A percentile compares a stretch with the other conserved stretches of the same genome.
phyloP scores from a whole-genome alignment of 2,329 filamentous ascomycete genomes.

The Ophiostoma sp. region DNA sequence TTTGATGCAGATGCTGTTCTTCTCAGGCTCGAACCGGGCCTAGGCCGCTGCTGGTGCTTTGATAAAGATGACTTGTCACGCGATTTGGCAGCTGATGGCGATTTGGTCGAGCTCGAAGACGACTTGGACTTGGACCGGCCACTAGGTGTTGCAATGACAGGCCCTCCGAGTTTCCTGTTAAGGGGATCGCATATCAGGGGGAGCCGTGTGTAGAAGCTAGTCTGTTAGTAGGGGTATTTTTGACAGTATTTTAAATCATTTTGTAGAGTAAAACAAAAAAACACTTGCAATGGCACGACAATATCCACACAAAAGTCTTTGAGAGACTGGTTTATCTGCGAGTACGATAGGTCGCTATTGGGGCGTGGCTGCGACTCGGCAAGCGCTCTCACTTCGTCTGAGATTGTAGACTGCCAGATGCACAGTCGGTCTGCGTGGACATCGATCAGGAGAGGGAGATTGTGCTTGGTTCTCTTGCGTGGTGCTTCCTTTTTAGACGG shows the following conservation, averaged over 20 bases:
- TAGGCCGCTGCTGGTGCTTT: not conserved
- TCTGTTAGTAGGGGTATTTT: constrained; percentile 34
- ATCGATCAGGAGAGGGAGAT: constrained; percentile 62
- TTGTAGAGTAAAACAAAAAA: not conserved
- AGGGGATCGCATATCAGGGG: constrained; percentile 65
- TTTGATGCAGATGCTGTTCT: constrained; percentile 43
- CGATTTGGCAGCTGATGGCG: constrained; percentile 12
- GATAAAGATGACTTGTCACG: constrained; percentile 28
- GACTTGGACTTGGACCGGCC: constrained; percentile 40
- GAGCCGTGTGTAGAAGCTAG: constrained; percentile 63
- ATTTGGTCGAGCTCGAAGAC: constrained; percentile 33
- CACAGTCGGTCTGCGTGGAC: constrained; percentile 71
- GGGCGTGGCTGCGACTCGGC: constrained; percentile 44
- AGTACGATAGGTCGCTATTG: constrained; percentile 32
- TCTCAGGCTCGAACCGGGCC: constrained; percentile 3
- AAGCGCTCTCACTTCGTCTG: constrained; percentile 50
- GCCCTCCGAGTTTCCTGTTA: constrained; percentile 71
- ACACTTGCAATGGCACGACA: constrained; percentile 67
- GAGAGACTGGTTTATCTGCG: constrained; percentile 55
- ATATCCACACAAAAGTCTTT: constrained; percentile 76
- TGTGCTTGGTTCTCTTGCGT: constrained; percentile 58
- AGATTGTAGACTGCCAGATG: constrained; percentile 75
- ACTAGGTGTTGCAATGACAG: constrained; percentile 51
- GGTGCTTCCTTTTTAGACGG: constrained; percentile 33
- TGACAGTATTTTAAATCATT: not conserved